Conservation (phyloP, 805 yeast genomes). For the Candida hungchunana region DNA sequence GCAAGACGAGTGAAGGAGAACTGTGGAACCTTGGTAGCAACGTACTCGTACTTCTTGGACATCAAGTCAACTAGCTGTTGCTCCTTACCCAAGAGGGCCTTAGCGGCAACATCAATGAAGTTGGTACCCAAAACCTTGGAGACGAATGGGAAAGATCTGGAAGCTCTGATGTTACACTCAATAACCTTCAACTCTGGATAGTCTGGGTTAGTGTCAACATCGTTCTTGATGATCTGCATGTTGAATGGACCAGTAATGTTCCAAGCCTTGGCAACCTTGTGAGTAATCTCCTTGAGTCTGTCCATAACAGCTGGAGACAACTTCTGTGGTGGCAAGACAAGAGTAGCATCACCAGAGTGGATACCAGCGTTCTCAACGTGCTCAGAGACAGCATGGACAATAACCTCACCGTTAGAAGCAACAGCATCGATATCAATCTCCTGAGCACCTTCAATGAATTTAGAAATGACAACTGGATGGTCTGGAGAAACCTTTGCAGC, state of each 20-base stretch:
- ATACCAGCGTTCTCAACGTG: conserved; percentile 99
- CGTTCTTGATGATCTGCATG: conserved; percentile 91
- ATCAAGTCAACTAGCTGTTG: conserved; percentile 78
- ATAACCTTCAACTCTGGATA: conserved; percentile 81
- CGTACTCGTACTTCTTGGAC: conserved; percentile 70
- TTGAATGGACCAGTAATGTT: conserved; percentile 97
- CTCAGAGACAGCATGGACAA: conserved; percentile 95
- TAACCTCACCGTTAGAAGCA: conserved; percentile 80
- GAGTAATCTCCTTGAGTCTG: conserved; percentile 83
- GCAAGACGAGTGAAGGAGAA: conserved; percentile 97
- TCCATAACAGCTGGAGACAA: conserved; percentile 60
- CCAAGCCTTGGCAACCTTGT: conserved; percentile 91
- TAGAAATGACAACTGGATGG: conserved; percentile 96
- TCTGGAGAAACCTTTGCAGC: conserved; percentile 94
- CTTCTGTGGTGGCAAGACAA: conserved; percentile 86
- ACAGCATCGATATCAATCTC: conserved; percentile 98
- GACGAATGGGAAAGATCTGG: conserved; percentile 98
- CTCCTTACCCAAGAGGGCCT: conserved; percentile 68
- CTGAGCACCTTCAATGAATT: conserved; percentile 92
- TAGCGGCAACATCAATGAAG: conserved; percentile 92
- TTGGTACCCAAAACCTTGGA: conserved; percentile 94
- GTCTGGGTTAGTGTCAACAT: conserved; percentile 52
- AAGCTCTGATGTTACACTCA: conserved; percentile 98
- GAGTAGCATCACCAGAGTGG: conserved; percentile 98
- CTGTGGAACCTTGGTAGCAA: conserved; percentile 97